phyloP scores from a whole-genome alignment of 192 early-diverging fungal genomes.

The Coemansia sp. region DNA sequence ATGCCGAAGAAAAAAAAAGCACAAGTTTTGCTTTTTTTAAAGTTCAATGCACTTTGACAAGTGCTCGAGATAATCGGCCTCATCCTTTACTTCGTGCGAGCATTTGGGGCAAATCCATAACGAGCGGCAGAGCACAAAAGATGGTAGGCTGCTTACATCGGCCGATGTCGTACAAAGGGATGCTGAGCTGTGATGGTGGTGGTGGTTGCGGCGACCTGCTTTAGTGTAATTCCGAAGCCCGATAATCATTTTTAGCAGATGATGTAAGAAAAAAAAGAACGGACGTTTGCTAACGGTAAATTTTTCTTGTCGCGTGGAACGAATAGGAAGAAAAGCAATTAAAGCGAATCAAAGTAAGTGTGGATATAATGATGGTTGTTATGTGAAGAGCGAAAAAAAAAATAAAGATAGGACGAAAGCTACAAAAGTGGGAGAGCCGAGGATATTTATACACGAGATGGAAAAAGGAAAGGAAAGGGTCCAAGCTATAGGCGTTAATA shows the following conservation, averaged over 20 bases:
- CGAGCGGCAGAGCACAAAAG: not conserved
- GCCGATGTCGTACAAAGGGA: not conserved
- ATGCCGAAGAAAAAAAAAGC: not conserved
- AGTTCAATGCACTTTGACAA: slow-evolving; percentile 26
- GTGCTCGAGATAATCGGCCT: slow-evolving; percentile 37
- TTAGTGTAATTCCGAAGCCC: not conserved
- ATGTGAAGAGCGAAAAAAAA: not conserved
- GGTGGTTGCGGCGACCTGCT: not conserved
- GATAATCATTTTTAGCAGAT: not conserved
- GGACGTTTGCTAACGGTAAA: not conserved
- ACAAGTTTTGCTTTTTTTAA: not conserved
- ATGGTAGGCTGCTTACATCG: not conserved
- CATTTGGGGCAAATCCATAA: slow-evolving; percentile 46
- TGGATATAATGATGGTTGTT: not conserved
- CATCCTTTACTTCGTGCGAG: slow-evolving; percentile 34
- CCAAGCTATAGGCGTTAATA: not conserved
- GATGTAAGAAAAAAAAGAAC: not conserved
- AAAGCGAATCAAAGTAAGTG: not conserved
- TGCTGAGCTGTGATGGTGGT: not conserved
- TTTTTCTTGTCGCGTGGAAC: too few species aligned
- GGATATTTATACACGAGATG: not conserved
- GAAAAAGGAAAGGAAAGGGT: not conserved
- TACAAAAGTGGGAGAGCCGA: not conserved
- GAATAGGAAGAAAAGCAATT: too few species aligned
- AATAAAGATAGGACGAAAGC: not conserved